These are phyloP conservation scores for Tetradesmus lagerheimii DNA, from an alignment of 139 green algal genomes.

Conservation along the genomic window DNA sequence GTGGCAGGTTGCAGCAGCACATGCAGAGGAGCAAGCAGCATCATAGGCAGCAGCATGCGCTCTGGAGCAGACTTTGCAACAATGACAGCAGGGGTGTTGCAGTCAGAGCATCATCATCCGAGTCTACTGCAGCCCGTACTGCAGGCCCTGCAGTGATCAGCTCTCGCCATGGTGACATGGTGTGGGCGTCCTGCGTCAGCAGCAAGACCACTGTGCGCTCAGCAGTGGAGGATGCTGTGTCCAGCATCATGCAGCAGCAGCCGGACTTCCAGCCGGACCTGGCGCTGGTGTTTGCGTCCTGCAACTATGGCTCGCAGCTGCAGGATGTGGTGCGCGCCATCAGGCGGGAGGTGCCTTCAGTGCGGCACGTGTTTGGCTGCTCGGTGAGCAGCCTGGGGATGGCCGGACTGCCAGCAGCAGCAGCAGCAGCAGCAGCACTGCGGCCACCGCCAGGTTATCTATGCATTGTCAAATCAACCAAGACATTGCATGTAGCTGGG, in stretches of 20 bases:
- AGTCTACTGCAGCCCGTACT: not conserved
- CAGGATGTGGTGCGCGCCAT: conserved; percentile 37
- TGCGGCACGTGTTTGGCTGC: conserved; percentile 46
- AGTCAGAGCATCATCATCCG: not conserved
- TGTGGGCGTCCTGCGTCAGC: conserved; percentile 45
- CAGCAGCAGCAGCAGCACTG: not conserved
- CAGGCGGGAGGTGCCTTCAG: conserved; percentile 9
- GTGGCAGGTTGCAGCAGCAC: not conserved
- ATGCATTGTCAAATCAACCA: not conserved
- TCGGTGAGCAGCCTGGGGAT: conserved; percentile 16
- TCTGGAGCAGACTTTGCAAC: not conserved
- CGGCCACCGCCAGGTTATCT: not conserved
- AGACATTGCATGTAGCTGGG: not conserved
- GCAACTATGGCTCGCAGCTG: conserved; percentile 42
- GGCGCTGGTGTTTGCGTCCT: conserved; percentile 44
- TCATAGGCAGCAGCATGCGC: not conserved
- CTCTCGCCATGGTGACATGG: not conserved
- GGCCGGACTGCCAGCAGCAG: not conserved
- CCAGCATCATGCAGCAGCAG: conserved; percentile 8
- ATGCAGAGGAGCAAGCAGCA: not conserved
- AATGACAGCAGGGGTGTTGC: not conserved
- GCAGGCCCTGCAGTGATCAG: not conserved
- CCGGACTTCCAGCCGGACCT: conserved; percentile 21
- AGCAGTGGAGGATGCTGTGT: conserved; percentile 36
- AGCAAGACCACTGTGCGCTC: not conserved